Base-by-base conservation (phyloP, 257 asterid genomes). In the Salvia rosmarinus region DNA sequence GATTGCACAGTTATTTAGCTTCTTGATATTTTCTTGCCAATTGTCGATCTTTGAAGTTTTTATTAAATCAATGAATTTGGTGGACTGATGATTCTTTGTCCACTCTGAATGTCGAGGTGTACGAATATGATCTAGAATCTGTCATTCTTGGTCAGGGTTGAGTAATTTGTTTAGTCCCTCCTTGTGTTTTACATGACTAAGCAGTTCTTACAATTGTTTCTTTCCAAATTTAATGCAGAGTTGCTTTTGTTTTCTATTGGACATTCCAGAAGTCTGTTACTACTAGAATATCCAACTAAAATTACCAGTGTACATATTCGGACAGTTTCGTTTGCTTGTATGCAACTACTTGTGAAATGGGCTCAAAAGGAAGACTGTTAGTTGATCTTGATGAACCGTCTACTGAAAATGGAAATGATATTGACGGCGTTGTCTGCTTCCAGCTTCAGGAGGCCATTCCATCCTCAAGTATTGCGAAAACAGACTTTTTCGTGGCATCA, bases 311-410 rank as follows among this genome's bases (percentile, higher is more conserved):
- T 81, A 73, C 79, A 75, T 47, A 71, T 79, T 82, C 71, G 80
- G 85, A 61, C 71, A 71, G 50, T 78, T 81, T 80, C 73, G 52
- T 72, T 83, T 75, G 82, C 82, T 76, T 86, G 85, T 79, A 81
- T 89, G 93, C 95, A 72, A 78, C 84, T 81, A 17, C 80, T 72
- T 83, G 82, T 67, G 84, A 91, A 80, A 95, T 95, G 99, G 96
- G 90, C 77, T 91, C 99, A 78, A 91, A 89, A 88, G 93, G 96
- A 85, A 85, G 84, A 88, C 80, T 81, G 70, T 81, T 89, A 63
- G 86, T 95, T 85, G 98, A 95, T 87, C 99, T 95, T 82, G 88
- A 95, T 76, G 98, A 88, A 87, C 96, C 95, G 65, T 90, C 97
- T 59, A 74, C 85, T 72, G 97, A 88, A 79, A 95, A 86, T 68